Base-by-base conservation (phyloP, 139 green algal species). In the Astrephomene gubernaculifera region DNA sequence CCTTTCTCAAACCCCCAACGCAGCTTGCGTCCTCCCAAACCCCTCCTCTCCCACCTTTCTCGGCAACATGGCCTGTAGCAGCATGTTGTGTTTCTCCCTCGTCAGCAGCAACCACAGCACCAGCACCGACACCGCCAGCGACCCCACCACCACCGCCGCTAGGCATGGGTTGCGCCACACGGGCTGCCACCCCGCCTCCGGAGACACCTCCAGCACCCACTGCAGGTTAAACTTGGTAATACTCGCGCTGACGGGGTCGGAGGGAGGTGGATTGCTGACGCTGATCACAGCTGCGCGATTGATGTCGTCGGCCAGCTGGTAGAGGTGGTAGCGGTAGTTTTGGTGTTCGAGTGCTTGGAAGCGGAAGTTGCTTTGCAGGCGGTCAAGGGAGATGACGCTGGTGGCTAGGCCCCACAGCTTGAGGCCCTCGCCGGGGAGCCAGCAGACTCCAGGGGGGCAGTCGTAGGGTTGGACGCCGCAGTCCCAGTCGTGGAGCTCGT, bases 121-220 rank as follows among this genome's bases (percentile, higher is more conserved):
- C 65, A 90, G 64, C 43, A 49, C 65, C 12, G 52, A 36, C 24
- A 87, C 82, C 52, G 87, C 31, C 4, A 45, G 39, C 41, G 71
- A 71, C 17, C 85, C 74, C 25, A 90, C 35, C 65, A 90, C 81
- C 49, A 87, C 86, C 24, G 81, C 81, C 12, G 81, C 86, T 0
- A 90, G n/a, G 52, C 85, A 80, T 2, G 79, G 79, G 19, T 71
- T n/a, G 7, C 86, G 65, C 86, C 86, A 90, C 1, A 4, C 4
- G 1, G 86, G 86, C 54, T 44, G 43, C 86, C 86, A 90, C 35
- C 86, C 86, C 25, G 7, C 6, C 0, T 31, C 43, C 0, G 81
- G 81, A 0, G 81, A 52, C 39, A 90, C 81, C 45, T 79, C 39
- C 29, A 90, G 65, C 33, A 53, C 38, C 90, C 91, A 95, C 21